Evolutionary conservation across 345 rosid genomes (phyloP), one percentile per base, ranked within the genome.

Genomic region (Salix exigua): DNA sequence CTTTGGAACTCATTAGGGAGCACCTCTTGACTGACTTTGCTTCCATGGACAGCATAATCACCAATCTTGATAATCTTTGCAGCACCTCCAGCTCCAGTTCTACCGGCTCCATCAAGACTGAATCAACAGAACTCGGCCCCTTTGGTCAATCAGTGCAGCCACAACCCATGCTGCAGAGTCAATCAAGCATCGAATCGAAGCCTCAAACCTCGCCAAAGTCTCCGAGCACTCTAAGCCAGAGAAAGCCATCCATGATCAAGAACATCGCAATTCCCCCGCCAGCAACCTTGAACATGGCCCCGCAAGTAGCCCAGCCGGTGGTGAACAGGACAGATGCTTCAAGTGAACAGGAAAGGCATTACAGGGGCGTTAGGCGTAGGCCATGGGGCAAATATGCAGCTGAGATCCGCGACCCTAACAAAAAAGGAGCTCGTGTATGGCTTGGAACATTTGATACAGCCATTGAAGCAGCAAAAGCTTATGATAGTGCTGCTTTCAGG

Each of bases 371-470:
- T 1, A 77, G 97, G 68, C 82, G 94, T 23, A 79, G 98, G 62
- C 98, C 97, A 2, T 94, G 98, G 97, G 97, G 98, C 1, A 94
- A 88, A 72, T 94, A 79, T 75, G 97, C 97, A 1, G 97, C 97
- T 23, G 98, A 93, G 85, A 93, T 95, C 21, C 90, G 99, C 7
- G 97, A 95, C 77, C 99, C 99, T 6, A 91, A 88, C 74, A 82
- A 80, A 50, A 95, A 95, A 75, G 99, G 99, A 12, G 81, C 91
- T 19, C 86, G 99, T 30, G 84, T 90, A 23, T 95, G 99, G 99
- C 90, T 95, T 12, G 99, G 99, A 18, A 95, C 98, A 0, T 95
- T 93, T 75, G 96, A 95, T 21, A 88, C 89, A 0, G 93, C 93
- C 31, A 12, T 93, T 3, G 93, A 95, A 80, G 99, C 97, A 26